Evolutionary conservation across 164 flowering plant species (phyloP).

Genomic region (Nymphaea colorata): DNA sequence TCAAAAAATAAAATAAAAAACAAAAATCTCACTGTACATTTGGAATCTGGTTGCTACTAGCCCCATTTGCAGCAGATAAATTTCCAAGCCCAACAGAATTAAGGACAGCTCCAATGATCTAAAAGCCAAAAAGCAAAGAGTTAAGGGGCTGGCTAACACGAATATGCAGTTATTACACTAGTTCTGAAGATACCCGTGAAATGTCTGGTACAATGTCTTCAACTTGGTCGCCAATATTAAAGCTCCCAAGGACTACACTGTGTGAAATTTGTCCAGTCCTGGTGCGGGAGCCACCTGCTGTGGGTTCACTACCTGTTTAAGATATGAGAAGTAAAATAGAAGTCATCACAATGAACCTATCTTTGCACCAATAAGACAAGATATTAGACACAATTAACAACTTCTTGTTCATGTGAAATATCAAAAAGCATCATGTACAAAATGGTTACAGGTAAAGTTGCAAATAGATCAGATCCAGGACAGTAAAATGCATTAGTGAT

Average conservation of each 20-base stretch:
- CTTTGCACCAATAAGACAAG: too few relatives aligned
- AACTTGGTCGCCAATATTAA: constrained; percentile 78
- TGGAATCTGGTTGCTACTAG: constrained; percentile 14
- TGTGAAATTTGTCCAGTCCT: constrained; percentile 83
- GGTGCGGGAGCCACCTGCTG: constrained; percentile 38
- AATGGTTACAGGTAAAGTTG: too few relatives aligned
- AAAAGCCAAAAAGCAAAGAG: constrained; percentile 3
- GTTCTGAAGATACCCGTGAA: constrained; percentile 38
- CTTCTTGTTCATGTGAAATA: too few relatives aligned
- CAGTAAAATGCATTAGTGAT: too few relatives aligned
- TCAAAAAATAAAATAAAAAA: too few relatives aligned
- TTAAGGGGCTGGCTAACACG: not conserved
- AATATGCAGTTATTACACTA: not conserved
- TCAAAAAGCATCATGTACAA: too few relatives aligned
- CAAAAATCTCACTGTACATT: too few relatives aligned
- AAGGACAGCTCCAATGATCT: constrained; percentile 90
- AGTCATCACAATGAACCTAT: too few relatives aligned
- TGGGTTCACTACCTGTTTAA: constrained; percentile 44
- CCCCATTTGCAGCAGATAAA: constrained; percentile 20
- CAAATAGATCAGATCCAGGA: too few relatives aligned
- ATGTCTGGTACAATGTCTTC: constrained; percentile 66
- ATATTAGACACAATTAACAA: too few relatives aligned
- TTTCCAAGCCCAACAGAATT: constrained; percentile 74
- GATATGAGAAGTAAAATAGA: too few relatives aligned
- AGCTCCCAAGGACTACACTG: constrained; percentile 84